Conservation (phyloP, 768 basidiomycete species). For the Pisolithus sp. region DNA sequence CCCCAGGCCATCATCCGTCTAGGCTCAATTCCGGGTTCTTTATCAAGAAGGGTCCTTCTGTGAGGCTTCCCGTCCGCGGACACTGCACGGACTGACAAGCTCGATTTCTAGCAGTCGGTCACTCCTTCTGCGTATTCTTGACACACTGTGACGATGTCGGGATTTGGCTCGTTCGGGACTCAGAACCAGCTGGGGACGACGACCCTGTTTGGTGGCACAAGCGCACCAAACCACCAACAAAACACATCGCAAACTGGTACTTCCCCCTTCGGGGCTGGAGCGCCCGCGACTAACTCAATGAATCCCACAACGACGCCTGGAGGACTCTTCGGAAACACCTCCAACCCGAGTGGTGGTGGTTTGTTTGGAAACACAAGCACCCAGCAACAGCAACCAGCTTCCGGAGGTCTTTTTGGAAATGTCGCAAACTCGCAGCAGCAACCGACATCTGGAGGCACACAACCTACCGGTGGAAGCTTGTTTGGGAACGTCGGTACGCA, state of each 20-base stretch:
- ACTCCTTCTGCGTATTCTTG: neutral
- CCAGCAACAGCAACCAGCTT: conserved; percentile 9
- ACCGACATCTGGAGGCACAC: conserved; percentile 8
- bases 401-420: conserved; percentile 12
- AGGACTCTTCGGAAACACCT: conserved; percentile 3
- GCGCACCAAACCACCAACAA: conserved; percentile 4
- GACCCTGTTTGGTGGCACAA: conserved; percentile 5
- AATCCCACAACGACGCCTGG: conserved; percentile 1
- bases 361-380: conserved; percentile 6
- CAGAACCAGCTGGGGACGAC: conserved; percentile 3
- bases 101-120: neutral
- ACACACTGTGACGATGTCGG: conserved; percentile 1
- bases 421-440: conserved; percentile 5
- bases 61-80: no score
- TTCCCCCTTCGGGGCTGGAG: conserved; percentile 1
- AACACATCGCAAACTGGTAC: conserved; percentile 2
- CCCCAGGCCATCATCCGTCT: no score
- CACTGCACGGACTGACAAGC: neutral
- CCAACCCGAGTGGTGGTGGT: conserved; percentile 1
- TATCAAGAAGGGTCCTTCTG: no score
- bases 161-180: conserved; percentile 2
- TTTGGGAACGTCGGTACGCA: conserved; percentile 19
- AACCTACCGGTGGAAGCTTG: conserved; percentile 1
- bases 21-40: no score
- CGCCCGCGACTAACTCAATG: neutral